Percentiles rank a stretch among this genome's conserved stretches.
These are phyloP conservation scores for Fusarium lyarnte DNA, from an alignment of 2,329 filamentous ascomycete species.

Conservation along the genomic window DNA sequence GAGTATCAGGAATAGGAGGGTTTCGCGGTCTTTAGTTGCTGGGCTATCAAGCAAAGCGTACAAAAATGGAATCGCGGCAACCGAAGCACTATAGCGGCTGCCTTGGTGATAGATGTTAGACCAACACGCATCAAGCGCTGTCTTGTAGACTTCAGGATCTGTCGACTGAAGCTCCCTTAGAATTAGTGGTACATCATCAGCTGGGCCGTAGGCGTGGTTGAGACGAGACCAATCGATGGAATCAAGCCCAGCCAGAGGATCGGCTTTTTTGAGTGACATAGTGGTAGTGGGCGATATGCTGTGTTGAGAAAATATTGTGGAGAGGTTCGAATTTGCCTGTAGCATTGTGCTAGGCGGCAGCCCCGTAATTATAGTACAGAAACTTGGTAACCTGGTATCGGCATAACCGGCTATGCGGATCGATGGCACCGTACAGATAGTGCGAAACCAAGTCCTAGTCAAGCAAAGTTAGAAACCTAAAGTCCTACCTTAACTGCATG, in stretches of 20 bases:
- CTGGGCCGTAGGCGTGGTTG: not conserved
- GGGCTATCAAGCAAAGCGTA: not conserved
- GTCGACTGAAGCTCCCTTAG: not conserved
- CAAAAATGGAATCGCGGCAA: not conserved
- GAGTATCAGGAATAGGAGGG: not conserved
- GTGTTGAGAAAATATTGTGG: rapidly evolving
- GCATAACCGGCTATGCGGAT: not conserved
- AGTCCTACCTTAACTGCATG: not conserved
- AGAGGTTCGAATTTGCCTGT: rapidly evolving
- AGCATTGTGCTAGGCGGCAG: not conserved
- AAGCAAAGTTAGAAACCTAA: not conserved
- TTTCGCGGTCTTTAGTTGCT: not conserved
- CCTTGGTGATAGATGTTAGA: not conserved
- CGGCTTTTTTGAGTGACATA: rapidly evolving
- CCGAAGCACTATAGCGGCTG: not conserved
- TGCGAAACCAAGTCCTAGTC: not conserved
- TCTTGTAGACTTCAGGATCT: not conserved
- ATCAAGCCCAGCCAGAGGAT: not conserved
- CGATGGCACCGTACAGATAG: rapidly evolving
- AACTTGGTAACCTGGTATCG: not conserved
- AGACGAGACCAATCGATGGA: not conserved
- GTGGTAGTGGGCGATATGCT: rapidly evolving
- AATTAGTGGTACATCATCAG: not conserved
- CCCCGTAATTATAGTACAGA: not conserved
- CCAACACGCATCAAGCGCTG: not conserved